These are phyloP conservation scores for Rosa multiflora DNA, from an alignment of 306 rosid genomes.

Conservation along the genomic window DNA sequence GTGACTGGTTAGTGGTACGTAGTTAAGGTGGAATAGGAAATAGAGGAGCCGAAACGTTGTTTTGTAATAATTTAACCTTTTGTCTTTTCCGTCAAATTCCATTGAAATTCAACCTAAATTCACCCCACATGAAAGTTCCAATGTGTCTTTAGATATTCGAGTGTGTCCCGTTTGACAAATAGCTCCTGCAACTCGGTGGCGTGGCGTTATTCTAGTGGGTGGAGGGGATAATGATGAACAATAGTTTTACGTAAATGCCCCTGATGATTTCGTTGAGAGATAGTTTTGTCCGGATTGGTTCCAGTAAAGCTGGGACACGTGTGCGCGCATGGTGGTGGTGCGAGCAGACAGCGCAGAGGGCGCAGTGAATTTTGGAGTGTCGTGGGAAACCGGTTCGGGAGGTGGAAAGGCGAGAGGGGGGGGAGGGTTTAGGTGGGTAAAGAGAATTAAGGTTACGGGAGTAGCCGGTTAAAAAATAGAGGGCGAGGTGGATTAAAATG, in stretches of 20 bases:
- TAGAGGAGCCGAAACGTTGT: slow-evolving; percentile 16
- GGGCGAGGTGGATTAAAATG: slow-evolving; percentile 22
- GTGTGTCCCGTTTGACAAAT: not conserved
- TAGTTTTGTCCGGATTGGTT: not conserved
- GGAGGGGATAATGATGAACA: no score
- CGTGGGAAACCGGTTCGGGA: slow-evolving; percentile 22
- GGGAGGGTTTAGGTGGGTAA: slow-evolving; percentile 37
- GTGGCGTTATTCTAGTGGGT: not conserved
- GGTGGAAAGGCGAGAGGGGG: slow-evolving; percentile 23
- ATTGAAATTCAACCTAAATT: slow-evolving; percentile 64
- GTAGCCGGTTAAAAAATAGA: slow-evolving; percentile 15
- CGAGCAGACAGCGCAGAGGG: not conserved
- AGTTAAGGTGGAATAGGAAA: not conserved
- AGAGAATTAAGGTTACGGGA: slow-evolving; percentile 27
- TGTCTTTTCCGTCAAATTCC: slow-evolving; percentile 45
- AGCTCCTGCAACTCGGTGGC: not conserved
- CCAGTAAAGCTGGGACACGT: slow-evolving; percentile 10
- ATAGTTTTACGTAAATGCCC: not conserved
- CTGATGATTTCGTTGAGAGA: not conserved
- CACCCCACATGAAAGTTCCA: slow-evolving; percentile 43
- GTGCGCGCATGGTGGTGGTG: not conserved
- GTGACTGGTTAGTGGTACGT: not conserved
- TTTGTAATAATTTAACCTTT: slow-evolving; percentile 21
- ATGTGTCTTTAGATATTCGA: slow-evolving; percentile 16
- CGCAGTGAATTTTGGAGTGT: not conserved